Base-by-base conservation (phyloP, 2,329 filamentous ascomycete genomes). In the Colletotrichum endophyticum region DNA sequence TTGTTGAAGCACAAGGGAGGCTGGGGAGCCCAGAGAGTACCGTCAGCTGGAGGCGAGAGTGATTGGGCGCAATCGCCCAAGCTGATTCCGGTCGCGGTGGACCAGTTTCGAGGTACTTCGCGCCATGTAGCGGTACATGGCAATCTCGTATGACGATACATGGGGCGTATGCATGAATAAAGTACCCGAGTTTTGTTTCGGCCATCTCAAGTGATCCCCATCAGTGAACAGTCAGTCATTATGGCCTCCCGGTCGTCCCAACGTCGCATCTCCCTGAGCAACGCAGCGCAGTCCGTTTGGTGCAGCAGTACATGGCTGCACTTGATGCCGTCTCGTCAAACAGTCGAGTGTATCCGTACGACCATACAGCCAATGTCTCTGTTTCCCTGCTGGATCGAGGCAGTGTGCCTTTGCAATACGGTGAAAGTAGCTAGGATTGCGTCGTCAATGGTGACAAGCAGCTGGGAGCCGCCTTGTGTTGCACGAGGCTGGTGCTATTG, bases 101-200 rank as follows among this genome's bases (percentile, higher is more conserved):
- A 75, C 66, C 75, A 57, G 11, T 7, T 28, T 28, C 5, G 22
- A 27, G 79, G 72, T 81, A 82, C 81, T 32, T 79, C 12, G 7
- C 13, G 7, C 4, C 15, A 44, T 80, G 81, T 82, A 82, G 75
- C 71, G 67, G 80, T 82, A 82, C 82, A 78, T 78, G 77, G 25
- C 68, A 76, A 64, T 73, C 61, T 79, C 75, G 80, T 79, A 79
- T 73, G 74, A 78, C 75, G 78, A 72, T 83, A 83, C 81, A 80
- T 82, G 70, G 71, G 77, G 67, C 70, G 62, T 75, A 73, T 80
- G 80, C 79, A 80, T 77, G 71, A 80, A 78, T 77, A 78, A 83
- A 81, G 81, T 83, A 83, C 80, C 79, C 72, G 53, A 49, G 39
- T 72, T 71, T 73, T 66, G 75, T 70, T 75, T 77, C 62, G 66